Evolutionary conservation across 768 basidiomycete genomes (phyloP), one percentile per base, ranked within the genome.

Genomic region (Rhizopogon vinicolor): DNA sequence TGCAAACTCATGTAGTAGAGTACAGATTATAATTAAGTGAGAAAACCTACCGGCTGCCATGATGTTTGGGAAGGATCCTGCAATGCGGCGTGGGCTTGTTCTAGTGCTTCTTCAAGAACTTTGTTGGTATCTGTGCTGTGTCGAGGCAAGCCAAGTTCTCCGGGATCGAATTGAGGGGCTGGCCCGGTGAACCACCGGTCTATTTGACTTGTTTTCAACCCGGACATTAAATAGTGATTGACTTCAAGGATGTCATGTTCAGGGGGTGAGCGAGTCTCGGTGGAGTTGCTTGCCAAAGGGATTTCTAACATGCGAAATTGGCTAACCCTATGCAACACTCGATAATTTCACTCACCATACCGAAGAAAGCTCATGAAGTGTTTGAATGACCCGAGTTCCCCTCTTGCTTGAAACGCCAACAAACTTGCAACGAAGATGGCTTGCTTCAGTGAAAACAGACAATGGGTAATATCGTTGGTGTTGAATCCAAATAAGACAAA

Each of bases 101-200:
- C 71, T 42, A 87, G 64, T 56, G 74, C 75, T 54, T 73, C 67
- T 18, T 70, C 66, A 56, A 72, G 63, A 44, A 53, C 52, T 53
- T 62, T 60, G 57, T 42, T 59, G 48, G 67, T 55, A 53, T 52
- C 60, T 56, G 60, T 53, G 33, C 52, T 54, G 41, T 60, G 60
- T 63, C 51, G 46, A 58, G 68, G 56, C 51, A 61, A 63, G 14
- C 61, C 66, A 51, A 69, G 63, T 59, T 70, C 68, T 45, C 60
- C 65, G 54, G 66, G 65, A 59, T 70, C 61, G 60, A 72, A 68
- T 67, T 64, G 63, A 48, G 72, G 66, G 52, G 44, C 50, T 50
- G 82, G 80, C 18, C 87, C 89, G 66, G 77, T 77, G 68, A 93
- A 93, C 88, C 90, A 93, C 60, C 77, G 78, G 74, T 92, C 90